phyloP scores from a whole-genome alignment of 345 rosid species.

The Erucastrum elatum region DNA sequence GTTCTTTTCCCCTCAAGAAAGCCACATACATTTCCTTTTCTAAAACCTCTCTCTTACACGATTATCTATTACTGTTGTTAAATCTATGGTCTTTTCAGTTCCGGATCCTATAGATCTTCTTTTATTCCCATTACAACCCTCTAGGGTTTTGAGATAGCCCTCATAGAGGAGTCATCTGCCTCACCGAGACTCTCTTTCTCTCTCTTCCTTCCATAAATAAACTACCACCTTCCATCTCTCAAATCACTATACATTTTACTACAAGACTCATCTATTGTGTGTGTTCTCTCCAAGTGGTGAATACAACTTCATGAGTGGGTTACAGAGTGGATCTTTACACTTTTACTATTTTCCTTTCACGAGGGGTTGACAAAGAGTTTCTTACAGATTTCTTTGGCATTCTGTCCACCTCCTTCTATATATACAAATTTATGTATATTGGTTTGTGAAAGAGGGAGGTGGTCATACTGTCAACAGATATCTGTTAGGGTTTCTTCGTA shows the following conservation, averaged over 20 bases:
- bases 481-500: slow-evolving; percentile 81
- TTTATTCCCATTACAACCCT: slow-evolving; percentile 43
- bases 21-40: neutral
- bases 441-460: slow-evolving; percentile 51
- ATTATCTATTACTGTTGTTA: neutral
- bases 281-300: neutral
- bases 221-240: slow-evolving; percentile 1
- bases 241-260: slow-evolving; percentile 2
- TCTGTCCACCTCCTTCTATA: slow-evolving; percentile 61
- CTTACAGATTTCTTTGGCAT: slow-evolving; percentile 90
- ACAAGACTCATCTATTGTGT: neutral
- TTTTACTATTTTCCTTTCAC: slow-evolving; percentile 42
- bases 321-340: slow-evolving; percentile 8
- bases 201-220: slow-evolving; percentile 40
- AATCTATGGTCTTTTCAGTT: slow-evolving; percentile 26
- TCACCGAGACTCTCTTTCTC: slow-evolving; percentile 8
- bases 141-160: slow-evolving; percentile 32
- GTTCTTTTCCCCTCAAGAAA: slow-evolving; percentile 13
- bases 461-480: slow-evolving; percentile 89
- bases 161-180: slow-evolving; percentile 16
- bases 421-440: neutral
- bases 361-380: slow-evolving; percentile 81
- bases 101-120: slow-evolving; percentile 18
- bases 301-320: neutral
- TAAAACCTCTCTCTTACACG: neutral